These are phyloP conservation scores for Eucalyptus regnans DNA, from an alignment of 345 rosid genomes.

Conservation along the genomic window DNA sequence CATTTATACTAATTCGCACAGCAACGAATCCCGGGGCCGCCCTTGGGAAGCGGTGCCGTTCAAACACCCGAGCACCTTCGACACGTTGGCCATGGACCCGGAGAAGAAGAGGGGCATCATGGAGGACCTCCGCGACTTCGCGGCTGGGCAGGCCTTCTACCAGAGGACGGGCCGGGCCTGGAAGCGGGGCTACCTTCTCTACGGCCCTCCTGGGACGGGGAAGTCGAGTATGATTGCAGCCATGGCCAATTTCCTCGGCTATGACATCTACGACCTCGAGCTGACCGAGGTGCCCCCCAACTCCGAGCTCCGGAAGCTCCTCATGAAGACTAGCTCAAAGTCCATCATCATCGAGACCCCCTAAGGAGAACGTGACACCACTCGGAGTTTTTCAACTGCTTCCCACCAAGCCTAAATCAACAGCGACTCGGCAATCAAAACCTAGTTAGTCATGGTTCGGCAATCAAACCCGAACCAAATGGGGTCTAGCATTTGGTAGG, in stretches of 20 bases:
- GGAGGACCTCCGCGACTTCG: slow-evolving; percentile 21
- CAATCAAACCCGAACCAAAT: accelerated
- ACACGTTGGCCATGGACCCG: slow-evolving; percentile 82
- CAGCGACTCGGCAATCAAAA: background rate
- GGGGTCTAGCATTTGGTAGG: background rate
- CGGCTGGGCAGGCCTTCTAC: background rate
- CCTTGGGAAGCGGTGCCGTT: slow-evolving; percentile 2
- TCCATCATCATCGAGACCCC: slow-evolving; percentile 83
- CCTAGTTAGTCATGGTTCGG: background rate
- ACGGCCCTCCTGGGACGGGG: background rate
- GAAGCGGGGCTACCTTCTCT: slow-evolving; percentile 19
- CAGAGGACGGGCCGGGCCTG: slow-evolving; percentile 16
- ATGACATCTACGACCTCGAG: slow-evolving; percentile 19
- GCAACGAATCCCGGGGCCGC: slow-evolving; percentile 25
- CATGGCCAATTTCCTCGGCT: background rate
- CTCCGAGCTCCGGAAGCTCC: slow-evolving; percentile 18
- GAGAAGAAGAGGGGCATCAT: slow-evolving; percentile 41
- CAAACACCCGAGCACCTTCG: slow-evolving; percentile 84
- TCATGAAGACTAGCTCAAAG: slow-evolving; percentile 49
- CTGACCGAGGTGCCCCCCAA: slow-evolving; percentile 69
- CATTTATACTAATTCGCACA: slow-evolving; percentile 64
- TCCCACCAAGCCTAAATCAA: background rate
- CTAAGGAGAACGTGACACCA: background rate
- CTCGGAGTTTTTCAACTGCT: background rate
- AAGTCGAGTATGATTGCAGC: background rate